Conservation (phyloP, 768 basidiomycete genomes). For the Hygrophorus russula region DNA sequence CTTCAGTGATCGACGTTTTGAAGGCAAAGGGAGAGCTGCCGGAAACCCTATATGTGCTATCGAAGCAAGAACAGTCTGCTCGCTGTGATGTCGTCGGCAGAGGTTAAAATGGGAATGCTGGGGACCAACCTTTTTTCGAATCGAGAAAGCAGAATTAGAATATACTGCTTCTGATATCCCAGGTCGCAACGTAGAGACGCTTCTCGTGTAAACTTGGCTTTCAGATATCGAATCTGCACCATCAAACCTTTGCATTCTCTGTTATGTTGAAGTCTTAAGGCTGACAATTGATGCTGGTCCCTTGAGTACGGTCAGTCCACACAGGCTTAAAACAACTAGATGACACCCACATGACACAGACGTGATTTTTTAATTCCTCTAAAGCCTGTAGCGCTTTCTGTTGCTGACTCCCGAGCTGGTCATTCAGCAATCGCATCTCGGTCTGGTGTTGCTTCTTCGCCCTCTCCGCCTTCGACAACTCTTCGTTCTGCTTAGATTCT, state of each 20-base stretch:
- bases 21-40: constrained; percentile 19
- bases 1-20: constrained; percentile 40
- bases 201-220: constrained; percentile 86
- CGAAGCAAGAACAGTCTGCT: constrained; percentile 60
- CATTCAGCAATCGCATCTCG: constrained; percentile 54
- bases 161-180: constrained; percentile 80
- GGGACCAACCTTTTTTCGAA: constrained; percentile 62
- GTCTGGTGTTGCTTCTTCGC: constrained; percentile 56
- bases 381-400: constrained; percentile 34
- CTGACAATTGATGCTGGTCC: constrained; percentile 41
- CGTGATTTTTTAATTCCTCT: constrained; percentile 42
- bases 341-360: constrained; percentile 46
- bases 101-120: constrained; percentile 3
- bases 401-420: constrained; percentile 49
- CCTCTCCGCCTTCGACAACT: constrained; percentile 44
- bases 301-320: constrained; percentile 19
- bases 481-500: constrained; percentile 44
- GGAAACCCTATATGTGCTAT: constrained; percentile 72
- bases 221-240: constrained; percentile 84
- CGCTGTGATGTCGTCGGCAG: constrained; percentile 25
- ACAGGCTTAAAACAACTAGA: not conserved
- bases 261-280: constrained; percentile 58
- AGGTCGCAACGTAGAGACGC: constrained; percentile 66
- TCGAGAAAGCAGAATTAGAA: constrained; percentile 59
- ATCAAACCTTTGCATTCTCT: constrained; percentile 86